A percentile compares a stretch with the other conserved stretches of the same genome.
Conservation (phyloP, 208 protist genomes). For the Trypanosoma lewisi region DNA sequence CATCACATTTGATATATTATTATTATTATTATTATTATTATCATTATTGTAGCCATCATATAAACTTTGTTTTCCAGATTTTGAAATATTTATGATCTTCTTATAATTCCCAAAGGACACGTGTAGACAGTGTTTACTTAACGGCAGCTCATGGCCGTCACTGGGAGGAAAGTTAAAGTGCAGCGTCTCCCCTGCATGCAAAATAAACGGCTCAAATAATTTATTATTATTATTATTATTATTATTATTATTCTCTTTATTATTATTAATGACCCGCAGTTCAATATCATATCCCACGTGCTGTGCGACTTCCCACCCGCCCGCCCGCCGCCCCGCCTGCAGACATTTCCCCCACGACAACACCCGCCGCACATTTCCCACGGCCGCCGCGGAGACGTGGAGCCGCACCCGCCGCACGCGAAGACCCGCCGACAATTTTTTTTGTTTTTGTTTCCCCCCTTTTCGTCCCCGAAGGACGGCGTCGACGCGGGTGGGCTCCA, state of each 20-base stretch:
- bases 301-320: slow-evolving; percentile 23
- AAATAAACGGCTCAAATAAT: slow-evolving; percentile 9
- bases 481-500: slow-evolving; percentile 33
- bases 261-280: slow-evolving; percentile 24
- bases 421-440: slow-evolving; percentile 19
- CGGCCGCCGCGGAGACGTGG: slow-evolving; percentile 34
- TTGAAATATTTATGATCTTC: slow-evolving; percentile 20
- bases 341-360: slow-evolving; percentile 18
- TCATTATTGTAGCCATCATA: too few relatives aligned
- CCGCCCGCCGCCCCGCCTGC: background rate
- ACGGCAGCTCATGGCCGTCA: slow-evolving; percentile 54
- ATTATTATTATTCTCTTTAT: slow-evolving; percentile 8
- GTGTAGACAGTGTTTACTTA: slow-evolving; percentile 47
- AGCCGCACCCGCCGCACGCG: slow-evolving; percentile 26
- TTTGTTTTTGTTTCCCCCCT: slow-evolving; percentile 24
- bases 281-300: slow-evolving; percentile 23
- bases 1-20: too few relatives aligned
- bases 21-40: too few relatives aligned
- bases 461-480: slow-evolving; percentile 34
- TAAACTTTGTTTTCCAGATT: slow-evolving; percentile 7
- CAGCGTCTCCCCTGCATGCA: slow-evolving; percentile 31
- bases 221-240: slow-evolving; percentile 18
- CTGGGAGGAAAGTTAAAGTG: slow-evolving; percentile 64
- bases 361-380: slow-evolving; percentile 14
- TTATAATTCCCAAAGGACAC: slow-evolving; percentile 25